These are phyloP conservation scores for Plenodomus lindquistii DNA, from an alignment of 2,329 filamentous ascomycete species.

Conservation along the genomic window DNA sequence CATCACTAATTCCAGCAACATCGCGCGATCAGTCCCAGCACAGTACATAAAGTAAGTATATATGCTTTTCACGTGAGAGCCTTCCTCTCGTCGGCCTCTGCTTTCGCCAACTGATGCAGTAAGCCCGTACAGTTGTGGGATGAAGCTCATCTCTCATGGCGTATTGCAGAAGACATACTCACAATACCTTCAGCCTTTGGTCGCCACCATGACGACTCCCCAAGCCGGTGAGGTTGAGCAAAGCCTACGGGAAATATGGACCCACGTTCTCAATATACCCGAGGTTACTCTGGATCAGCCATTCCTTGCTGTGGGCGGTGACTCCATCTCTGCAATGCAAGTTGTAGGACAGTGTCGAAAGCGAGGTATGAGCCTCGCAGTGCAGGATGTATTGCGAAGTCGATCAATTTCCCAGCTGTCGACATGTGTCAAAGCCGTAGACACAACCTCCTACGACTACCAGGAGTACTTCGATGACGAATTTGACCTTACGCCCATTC, in stretches of 20 bases:
- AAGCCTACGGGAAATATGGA: constrained; percentile 31
- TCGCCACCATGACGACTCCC: constrained; percentile 6
- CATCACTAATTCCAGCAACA: no score
- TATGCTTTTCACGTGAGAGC: no score
- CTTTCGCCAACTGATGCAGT: no score
- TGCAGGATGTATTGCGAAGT: constrained; percentile 54
- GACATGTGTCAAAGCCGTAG: constrained; percentile 21
- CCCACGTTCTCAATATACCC: constrained; percentile 36
- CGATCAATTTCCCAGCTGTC: constrained; percentile 49
- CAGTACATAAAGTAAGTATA: no score
- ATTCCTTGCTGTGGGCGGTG: constrained; percentile 53
- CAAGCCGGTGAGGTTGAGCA: constrained; percentile 17
- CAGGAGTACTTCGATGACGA: constrained; percentile 33
- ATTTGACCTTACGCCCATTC: constrained; percentile 40
- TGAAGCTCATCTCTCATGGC: no score
- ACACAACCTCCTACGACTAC: constrained; percentile 18
- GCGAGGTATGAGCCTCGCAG: constrained; percentile 49
- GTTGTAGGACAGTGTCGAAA: constrained; percentile 54
- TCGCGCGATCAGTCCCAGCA: no score
- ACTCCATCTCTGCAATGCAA: constrained; percentile 57
- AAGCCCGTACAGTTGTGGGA: no score
- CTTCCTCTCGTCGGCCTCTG: no score
- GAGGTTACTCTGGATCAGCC: constrained; percentile 33
- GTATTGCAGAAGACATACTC: no score
- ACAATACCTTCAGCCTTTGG: constrained; percentile 6